Percentiles rank a stretch among this genome's conserved stretches.
Conservation (phyloP, 768 basidiomycete genomes). For the Lentinula aciculospora region DNA sequence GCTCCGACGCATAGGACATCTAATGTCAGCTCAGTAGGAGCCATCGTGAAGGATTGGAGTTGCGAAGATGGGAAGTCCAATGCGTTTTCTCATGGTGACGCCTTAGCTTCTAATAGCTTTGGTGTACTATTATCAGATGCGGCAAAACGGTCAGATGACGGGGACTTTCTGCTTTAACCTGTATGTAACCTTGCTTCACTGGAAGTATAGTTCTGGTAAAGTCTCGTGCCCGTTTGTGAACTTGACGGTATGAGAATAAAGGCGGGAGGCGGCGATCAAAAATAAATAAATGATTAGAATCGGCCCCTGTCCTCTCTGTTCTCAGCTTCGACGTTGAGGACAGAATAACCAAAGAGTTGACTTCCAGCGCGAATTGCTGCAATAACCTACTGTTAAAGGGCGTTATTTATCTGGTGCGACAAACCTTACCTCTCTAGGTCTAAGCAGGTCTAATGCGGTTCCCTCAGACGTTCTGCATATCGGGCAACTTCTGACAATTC, state of each 20-base stretch:
- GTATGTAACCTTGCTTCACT: background rate
- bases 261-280: background rate
- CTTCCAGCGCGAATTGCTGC: background rate
- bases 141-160: background rate
- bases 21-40: background rate
- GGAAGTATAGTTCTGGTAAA: no score
- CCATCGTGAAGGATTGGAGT: background rate
- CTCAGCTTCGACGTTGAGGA: slow-evolving; percentile 2
- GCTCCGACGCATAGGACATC: slow-evolving; percentile 21
- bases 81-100: background rate
- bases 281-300: background rate
- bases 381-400: background rate
- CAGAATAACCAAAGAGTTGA: background rate
- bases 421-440: background rate
- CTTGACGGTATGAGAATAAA: background rate
- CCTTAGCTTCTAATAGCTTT: background rate
- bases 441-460: background rate
- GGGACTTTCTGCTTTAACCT: background rate
- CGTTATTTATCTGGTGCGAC: background rate
- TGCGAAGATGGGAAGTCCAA: background rate
- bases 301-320: background rate
- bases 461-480: background rate
- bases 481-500: background rate
- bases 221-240: no score
- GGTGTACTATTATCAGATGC: no score